Conservation (phyloP, 495 filamentous ascomycete species). For the Glutinoglossum americanum region DNA sequence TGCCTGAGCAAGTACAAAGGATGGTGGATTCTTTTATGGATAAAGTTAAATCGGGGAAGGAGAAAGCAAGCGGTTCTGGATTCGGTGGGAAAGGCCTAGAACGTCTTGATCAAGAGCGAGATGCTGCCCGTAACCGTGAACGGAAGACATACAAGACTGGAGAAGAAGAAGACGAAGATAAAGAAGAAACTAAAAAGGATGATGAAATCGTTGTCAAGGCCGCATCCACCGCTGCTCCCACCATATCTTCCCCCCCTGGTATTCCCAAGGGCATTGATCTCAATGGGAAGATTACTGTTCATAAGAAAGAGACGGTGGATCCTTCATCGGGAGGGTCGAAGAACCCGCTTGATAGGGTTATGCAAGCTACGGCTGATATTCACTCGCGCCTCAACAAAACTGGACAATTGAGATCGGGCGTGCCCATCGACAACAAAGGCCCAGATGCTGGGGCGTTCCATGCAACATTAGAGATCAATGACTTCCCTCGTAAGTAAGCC, state of each 20-base stretch:
- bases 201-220: conserved; percentile 44
- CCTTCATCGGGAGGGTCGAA: conserved; percentile 23
- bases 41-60: conserved; percentile 82
- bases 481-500: conserved; percentile 60
- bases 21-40: conserved; percentile 49
- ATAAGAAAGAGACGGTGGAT: conserved; percentile 42
- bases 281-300: conserved; percentile 59
- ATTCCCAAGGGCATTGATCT: conserved; percentile 44
- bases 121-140: conserved; percentile 61
- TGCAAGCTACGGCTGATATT: conserved; percentile 66
- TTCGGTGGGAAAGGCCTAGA: conserved; percentile 94
- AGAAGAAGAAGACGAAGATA: conserved; percentile 46
- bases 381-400: conserved; percentile 68
- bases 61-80: conserved; percentile 57
- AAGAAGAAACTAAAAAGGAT: conserved; percentile 31
- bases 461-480: conserved; percentile 94
- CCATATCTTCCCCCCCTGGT: conserved; percentile 19
- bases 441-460: conserved; percentile 96
- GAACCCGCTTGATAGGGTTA: conserved; percentile 67
- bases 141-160: conserved; percentile 78
- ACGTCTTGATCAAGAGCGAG: conserved; percentile 72
- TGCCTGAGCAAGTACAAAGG: conserved; percentile 50
- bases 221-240: conserved; percentile 29
- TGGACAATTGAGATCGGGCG: conserved; percentile 68
- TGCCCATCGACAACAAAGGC: conserved; percentile 96